Base-by-base conservation (phyloP, 2,329 filamentous ascomycete species). In the Colletotrichum karsti region DNA sequence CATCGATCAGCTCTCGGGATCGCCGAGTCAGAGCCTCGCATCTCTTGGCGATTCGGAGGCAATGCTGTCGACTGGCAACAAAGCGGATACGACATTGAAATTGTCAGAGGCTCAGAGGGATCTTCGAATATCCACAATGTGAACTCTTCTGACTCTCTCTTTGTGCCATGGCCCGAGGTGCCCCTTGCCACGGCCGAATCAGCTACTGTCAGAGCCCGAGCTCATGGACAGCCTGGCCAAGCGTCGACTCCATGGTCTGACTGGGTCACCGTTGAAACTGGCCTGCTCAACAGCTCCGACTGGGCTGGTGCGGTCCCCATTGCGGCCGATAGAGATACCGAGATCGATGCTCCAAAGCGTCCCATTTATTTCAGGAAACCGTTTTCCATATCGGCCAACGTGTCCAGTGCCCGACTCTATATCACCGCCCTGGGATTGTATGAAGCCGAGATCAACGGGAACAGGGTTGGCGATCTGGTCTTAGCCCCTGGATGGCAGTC, bases 401-500 rank as follows among this genome's bases (percentile, higher is more conserved):
- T 81, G 18, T 41, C 71, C 5, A 78, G 76, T 1, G 84, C 84
- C 0, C 77, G 84, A 1, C 73, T 87, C 1, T 86, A 87, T 60
- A 82, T 85, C 46, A 85, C 84, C 0, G 79, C 79, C 0, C 73
- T 82, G 2, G 85, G 85, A 0, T 53, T 86, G 0, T 87, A 85
- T 57, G 77, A 82, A 44, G 82, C 81, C 0, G 78, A 79, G 35
- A 82, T 88, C 68, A 87, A 88, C 63, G 84, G 82, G 1, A 68
- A 75, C 0, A 74, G 74, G 5, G 79, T 86, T 1, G 80, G 81
- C 0, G 78, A 81, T 37, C 63, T 74, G 6, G 77, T 81, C 1
- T 75, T 87, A 35, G 82, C 85, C 22, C 86, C 86, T 0, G 86
- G 86, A 0, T 88, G 85, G 83, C 83, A 84, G 48, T 82, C 81